Conservation (phyloP, 495 filamentous ascomycete species). For the Cercophora sp. region DNA sequence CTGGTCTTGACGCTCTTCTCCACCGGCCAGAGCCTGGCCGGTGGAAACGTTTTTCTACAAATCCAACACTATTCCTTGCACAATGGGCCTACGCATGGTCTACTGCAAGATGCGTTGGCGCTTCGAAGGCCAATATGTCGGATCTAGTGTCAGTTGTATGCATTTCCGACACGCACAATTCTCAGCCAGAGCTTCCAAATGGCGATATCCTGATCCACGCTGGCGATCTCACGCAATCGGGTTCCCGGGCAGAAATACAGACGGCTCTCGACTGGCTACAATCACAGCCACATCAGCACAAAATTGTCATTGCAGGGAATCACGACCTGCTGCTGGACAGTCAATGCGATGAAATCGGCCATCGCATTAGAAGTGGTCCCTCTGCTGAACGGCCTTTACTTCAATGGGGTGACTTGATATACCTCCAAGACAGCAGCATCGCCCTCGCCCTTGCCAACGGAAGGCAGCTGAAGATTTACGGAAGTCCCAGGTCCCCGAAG, state of each 20-base stretch:
- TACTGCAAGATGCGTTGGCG: too few species aligned
- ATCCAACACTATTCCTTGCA: too few species aligned
- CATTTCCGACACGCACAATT: constrained; percentile 87
- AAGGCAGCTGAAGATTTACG: background rate
- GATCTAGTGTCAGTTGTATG: constrained; percentile 65
- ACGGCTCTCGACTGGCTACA: constrained; percentile 65
- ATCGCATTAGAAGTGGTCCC: background rate
- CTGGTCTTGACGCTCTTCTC: too few species aligned
- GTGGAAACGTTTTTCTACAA: too few species aligned
- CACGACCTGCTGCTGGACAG: constrained; percentile 29
- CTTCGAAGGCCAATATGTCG: too few species aligned
- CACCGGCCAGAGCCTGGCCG: too few species aligned
- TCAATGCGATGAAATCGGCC: constrained; percentile 8
- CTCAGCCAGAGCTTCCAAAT: too few species aligned
- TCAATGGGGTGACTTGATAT: constrained; percentile 45
- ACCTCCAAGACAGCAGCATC: constrained; percentile 37
- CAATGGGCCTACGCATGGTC: too few species aligned
- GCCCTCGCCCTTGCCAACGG: constrained; percentile 16
- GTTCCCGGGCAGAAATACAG: constrained; percentile 67
- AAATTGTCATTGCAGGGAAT: constrained; percentile 73
- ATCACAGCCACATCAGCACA: constrained; percentile 60
- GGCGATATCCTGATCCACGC: constrained; percentile 86
- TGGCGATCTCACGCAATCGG: constrained; percentile 79
- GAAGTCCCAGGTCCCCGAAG: constrained; percentile 1
- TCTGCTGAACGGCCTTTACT: constrained; percentile 8